Evolutionary conservation across 2,329 filamentous ascomycete species (phyloP).

Genomic region (Phialocephala subalpina): DNA sequence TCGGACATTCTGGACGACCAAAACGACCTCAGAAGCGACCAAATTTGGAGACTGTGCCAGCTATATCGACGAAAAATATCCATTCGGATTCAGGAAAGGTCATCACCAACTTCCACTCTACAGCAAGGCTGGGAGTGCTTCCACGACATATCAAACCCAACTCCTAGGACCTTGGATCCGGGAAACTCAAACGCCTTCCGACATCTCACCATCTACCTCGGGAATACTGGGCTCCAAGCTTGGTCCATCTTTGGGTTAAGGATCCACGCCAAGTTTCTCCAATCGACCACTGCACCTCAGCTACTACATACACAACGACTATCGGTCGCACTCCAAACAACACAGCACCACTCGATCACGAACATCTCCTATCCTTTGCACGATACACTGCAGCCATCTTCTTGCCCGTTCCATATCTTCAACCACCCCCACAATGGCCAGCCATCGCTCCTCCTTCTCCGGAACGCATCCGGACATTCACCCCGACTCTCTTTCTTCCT

Average conservation of each 20-base stretch:
- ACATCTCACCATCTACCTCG: not conserved
- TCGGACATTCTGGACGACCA: not conserved
- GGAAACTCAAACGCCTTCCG: not conserved
- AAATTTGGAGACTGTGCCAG: not conserved
- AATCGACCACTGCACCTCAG: not conserved
- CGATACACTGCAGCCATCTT: not conserved
- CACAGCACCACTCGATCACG: not conserved
- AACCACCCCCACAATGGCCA: not conserved
- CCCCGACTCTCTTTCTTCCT: not conserved
- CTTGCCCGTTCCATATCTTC: not conserved
- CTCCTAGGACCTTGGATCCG: not conserved
- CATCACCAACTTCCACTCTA: not conserved
- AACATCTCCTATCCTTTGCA: not conserved
- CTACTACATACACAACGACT: not conserved
- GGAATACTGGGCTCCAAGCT: conserved; percentile 4
- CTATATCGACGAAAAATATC: not conserved
- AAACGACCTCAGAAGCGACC: not conserved
- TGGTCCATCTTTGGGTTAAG: not conserved
- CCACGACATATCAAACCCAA: not conserved
- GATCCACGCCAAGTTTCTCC: not conserved
- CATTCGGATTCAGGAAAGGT: not conserved
- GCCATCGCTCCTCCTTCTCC: not conserved
- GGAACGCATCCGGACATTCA: not conserved
- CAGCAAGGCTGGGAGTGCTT: not conserved
- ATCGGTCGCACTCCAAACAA: not conserved